phyloP scores from a whole-genome alignment of 164 flowering plant genomes.

The Magnolia changhungtana region DNA sequence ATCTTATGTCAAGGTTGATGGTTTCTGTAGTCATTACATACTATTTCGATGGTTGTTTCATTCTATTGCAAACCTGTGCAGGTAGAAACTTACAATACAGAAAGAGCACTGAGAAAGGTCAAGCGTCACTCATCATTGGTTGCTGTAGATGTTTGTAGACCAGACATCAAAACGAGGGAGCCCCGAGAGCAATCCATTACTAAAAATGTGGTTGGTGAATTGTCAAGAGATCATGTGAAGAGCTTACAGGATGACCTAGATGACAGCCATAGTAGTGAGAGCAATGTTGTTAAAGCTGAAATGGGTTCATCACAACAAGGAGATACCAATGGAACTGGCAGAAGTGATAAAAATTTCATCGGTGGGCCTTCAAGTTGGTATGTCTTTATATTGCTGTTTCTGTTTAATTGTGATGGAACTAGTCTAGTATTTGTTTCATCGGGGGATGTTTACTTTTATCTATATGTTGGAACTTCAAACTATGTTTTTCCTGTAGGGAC shows the following conservation, averaged over 20 bases:
- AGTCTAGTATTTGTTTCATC: neutral
- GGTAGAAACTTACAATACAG: slow-evolving; percentile 74
- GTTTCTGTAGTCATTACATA: neutral
- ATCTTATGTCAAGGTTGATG: neutral
- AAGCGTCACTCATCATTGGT: slow-evolving; percentile 58
- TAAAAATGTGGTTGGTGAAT: slow-evolving; percentile 10
- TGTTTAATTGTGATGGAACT: neutral
- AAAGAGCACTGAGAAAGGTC: slow-evolving; percentile 67
- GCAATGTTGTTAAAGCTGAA: slow-evolving; percentile 25
- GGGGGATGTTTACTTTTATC: neutral
- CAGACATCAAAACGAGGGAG: slow-evolving; percentile 22
- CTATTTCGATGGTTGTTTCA: neutral
- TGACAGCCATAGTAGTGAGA: slow-evolving; percentile 20
- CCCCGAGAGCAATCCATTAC: slow-evolving; percentile 13
- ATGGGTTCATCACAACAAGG: slow-evolving; percentile 24
- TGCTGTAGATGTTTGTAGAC: slow-evolving; percentile 36
- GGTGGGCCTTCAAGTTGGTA: slow-evolving; percentile 75
- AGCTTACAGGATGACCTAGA: slow-evolving; percentile 30
- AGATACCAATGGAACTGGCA: slow-evolving; percentile 17
- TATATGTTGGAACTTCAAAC: neutral
- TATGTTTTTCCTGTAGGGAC: slow-evolving; percentile 52
- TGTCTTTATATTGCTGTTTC: neutral
- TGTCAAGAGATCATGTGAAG: slow-evolving; percentile 27
- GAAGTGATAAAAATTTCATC: slow-evolving; percentile 21
- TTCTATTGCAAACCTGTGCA: slow-evolving; percentile 24